phyloP scores from a whole-genome alignment of 208 protist species.

The Trypanosoma cruzi region DNA sequence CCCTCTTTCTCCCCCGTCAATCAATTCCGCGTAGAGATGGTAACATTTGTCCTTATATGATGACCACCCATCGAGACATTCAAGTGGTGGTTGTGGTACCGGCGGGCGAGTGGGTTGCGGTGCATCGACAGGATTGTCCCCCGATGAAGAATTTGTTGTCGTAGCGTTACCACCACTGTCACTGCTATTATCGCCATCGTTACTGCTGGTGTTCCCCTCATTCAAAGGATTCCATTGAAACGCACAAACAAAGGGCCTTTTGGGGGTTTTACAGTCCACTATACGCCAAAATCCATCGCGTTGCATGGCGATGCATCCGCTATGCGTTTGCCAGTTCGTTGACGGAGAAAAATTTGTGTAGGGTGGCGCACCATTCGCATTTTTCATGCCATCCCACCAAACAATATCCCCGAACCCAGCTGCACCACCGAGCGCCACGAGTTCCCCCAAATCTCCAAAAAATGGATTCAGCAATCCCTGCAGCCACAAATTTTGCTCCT shows the following conservation, averaged over 20 bases:
- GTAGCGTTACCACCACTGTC: constrained; percentile 7
- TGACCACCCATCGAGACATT: constrained; percentile 53
- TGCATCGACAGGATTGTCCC: not conserved
- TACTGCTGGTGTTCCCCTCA: too few species aligned
- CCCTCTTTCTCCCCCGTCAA: constrained; percentile 38
- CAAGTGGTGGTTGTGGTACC: constrained; percentile 37
- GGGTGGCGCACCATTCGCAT: not conserved
- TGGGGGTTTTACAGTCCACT: constrained; percentile 30
- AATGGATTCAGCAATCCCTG: constrained; percentile 11
- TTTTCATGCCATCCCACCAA: constrained; percentile 33
- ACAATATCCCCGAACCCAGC: constrained; percentile 36
- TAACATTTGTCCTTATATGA: constrained; percentile 52
- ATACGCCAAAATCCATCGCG: constrained; percentile 41
- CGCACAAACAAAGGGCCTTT: constrained; percentile 43
- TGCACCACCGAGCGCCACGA: constrained; percentile 31
- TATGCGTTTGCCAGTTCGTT: constrained; percentile 34
- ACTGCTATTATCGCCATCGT: constrained; percentile 4
- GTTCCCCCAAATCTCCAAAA: constrained; percentile 6
- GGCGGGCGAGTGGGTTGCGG: constrained; percentile 29
- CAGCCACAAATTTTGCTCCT: constrained; percentile 33
- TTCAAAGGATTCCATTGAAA: too few species aligned
- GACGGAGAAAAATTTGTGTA: constrained; percentile 49
- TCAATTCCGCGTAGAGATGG: constrained; percentile 33
- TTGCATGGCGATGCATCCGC: constrained; percentile 53
- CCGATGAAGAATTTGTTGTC: constrained; percentile 1